These are phyloP conservation scores for Diaporthe humulicola DNA, from an alignment of 2,329 filamentous ascomycete species.

Conservation along the genomic window DNA sequence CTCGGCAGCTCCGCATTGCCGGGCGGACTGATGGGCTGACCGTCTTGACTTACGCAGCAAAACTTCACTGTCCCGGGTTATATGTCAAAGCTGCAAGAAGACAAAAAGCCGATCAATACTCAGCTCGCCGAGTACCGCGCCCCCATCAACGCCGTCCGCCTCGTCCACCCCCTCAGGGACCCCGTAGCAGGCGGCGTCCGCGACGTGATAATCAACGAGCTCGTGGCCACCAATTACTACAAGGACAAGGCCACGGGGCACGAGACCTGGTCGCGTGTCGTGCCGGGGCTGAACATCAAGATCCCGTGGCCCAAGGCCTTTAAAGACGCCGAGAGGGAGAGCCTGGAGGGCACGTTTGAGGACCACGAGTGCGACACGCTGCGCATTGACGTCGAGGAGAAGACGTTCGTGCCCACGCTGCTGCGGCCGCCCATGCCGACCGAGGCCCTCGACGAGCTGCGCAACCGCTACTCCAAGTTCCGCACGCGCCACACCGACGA, in stretches of 20 bases:
- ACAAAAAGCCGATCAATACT: slow-evolving; percentile 48
- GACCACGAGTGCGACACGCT: slow-evolving; percentile 78
- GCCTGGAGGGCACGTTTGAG: slow-evolving; percentile 51
- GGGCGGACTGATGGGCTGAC: slow-evolving; percentile 14
- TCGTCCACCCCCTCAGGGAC: slow-evolving; percentile 83
- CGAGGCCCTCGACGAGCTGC: slow-evolving; percentile 85
- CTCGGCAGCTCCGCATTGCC: not conserved
- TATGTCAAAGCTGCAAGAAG: slow-evolving; percentile 49
- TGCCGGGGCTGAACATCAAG: slow-evolving; percentile 78
- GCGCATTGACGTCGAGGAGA: slow-evolving; percentile 80
- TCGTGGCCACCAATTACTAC: slow-evolving; percentile 67
- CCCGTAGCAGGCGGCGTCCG: slow-evolving; percentile 72
- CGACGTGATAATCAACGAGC: slow-evolving; percentile 83
- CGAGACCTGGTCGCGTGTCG: slow-evolving; percentile 68
- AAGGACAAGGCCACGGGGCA: slow-evolving; percentile 63
- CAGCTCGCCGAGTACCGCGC: slow-evolving; percentile 68
- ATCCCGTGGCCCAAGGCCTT: slow-evolving; percentile 79
- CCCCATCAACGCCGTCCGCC: slow-evolving; percentile 79
- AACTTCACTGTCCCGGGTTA: slow-evolving; percentile 57
- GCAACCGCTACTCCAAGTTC: slow-evolving; percentile 86
- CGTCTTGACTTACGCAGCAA: slow-evolving; percentile 15
- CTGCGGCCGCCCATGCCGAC: slow-evolving; percentile 83
- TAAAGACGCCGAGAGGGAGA: slow-evolving; percentile 55
- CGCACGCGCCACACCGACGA: slow-evolving; percentile 83
- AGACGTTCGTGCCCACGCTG: slow-evolving; percentile 83